These are phyloP conservation scores for Pichia sp. DNA, from an alignment of 1,139 yeast species.

Conservation along the genomic window DNA sequence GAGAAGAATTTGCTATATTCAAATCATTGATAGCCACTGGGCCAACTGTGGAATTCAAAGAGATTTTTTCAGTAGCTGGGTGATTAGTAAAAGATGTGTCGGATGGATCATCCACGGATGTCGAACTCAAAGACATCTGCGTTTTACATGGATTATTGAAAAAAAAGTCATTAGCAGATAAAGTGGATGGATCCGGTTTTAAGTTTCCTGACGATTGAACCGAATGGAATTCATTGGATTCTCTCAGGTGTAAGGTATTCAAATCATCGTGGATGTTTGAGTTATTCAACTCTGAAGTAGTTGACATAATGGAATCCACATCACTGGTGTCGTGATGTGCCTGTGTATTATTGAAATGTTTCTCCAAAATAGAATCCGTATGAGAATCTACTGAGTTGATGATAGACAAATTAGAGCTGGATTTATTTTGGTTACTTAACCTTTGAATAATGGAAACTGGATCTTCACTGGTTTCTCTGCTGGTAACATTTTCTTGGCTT, in stretches of 20 bases:
- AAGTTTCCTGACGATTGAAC: not conserved
- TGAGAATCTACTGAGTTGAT: slow-evolving; percentile 5
- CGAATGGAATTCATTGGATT: too few relatives aligned
- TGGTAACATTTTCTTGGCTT: too few relatives aligned
- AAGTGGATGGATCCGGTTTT: slow-evolving; percentile 1
- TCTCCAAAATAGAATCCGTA: not conserved
- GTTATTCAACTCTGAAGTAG: not conserved
- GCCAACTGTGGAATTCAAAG: not conserved
- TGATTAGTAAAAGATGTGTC: not conserved
- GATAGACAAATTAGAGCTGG: slow-evolving; percentile 8
- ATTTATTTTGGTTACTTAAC: slow-evolving; percentile 10
- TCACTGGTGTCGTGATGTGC: not conserved
- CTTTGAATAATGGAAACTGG: slow-evolving; percentile 18
- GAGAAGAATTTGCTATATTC: not conserved
- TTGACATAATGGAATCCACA: not conserved
- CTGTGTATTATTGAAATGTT: not conserved
- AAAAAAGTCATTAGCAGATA: slow-evolving; percentile 26
- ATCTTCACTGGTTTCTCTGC: too few relatives aligned
- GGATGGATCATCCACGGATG: slow-evolving; percentile 13
- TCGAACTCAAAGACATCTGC: slow-evolving; percentile 11
- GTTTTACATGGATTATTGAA: slow-evolving; percentile 22
- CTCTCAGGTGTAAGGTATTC: too few relatives aligned
- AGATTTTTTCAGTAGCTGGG: not conserved
- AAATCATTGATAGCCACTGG: not conserved
- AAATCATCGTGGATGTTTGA: not conserved